phyloP scores from a whole-genome alignment of 176 grass and related monocot genomes.

The Avena eriantha region DNA sequence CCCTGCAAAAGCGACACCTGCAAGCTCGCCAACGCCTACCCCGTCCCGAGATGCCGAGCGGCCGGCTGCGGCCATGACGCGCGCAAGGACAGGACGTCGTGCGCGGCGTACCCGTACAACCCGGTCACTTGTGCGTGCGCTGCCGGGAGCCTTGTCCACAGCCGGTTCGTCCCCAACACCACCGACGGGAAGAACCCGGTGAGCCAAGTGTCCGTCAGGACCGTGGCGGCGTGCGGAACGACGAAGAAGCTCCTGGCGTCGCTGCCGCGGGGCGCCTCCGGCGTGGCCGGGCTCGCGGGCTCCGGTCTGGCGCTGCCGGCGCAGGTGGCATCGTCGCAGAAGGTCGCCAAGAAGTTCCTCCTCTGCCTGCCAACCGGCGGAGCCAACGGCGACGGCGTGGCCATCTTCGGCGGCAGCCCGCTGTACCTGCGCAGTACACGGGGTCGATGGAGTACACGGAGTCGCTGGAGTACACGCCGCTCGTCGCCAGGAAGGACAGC shows the following conservation, averaged over 20 bases:
- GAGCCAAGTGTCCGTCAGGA: not conserved
- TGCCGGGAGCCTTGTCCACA: conserved; percentile 22
- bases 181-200: conserved; percentile 59
- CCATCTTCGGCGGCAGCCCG: conserved; percentile 43
- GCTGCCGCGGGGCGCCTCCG: conserved; percentile 24
- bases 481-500: not conserved
- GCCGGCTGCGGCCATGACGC: not conserved
- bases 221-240: conserved; percentile 39
- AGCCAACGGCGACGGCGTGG: conserved; percentile 33
- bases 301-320: conserved; percentile 39
- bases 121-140: conserved; percentile 49
- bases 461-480: conserved; percentile 34
- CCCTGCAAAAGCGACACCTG: not conserved
- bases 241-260: conserved; percentile 14
- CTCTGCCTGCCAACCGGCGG: conserved; percentile 59
- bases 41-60: not conserved
- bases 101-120: conserved; percentile 39
- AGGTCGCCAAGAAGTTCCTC: conserved; percentile 37
- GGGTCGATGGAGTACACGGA: not conserved
- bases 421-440: not conserved
- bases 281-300: conserved; percentile 51
- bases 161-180: conserved; percentile 34
- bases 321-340: conserved; percentile 42
- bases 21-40: conserved; percentile 24
- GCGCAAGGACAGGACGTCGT: conserved; percentile 4